Base-by-base conservation (phyloP, 2,329 filamentous ascomycete species). In the Chrysoporthe cubensis region DNA sequence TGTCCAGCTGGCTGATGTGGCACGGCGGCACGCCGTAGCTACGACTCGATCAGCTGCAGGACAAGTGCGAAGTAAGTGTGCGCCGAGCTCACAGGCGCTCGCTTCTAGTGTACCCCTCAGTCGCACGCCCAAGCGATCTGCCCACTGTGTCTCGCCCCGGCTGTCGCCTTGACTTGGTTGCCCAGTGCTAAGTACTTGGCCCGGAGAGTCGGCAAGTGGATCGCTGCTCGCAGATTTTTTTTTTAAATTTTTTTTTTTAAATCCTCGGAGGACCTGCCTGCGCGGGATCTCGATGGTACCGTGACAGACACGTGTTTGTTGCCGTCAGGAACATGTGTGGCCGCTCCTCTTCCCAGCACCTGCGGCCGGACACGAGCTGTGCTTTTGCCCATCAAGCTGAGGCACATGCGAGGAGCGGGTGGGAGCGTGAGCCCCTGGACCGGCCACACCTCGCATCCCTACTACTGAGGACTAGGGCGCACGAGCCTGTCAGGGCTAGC, bases 401-500 rank as follows among this genome's bases (percentile, higher is more conserved):
- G 48, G 65, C 65, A 67, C 64, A 64, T 69, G 67, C 56, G 63
- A 60, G 61, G 58, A 56, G 32, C 52, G 34, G 13, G 52, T 57
- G 26, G 14, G 34, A 42, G 34, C 48, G 54, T 44, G 26, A 44
- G 65, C 68, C 68, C 68, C 65, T 69, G 65, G 58, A 50, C 62
- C 67, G 64, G 69, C 65, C 64, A 60, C 61, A 69, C 9, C 21
- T 54, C 21, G 14, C 21, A 54, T 54, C 26, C 50, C 21, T 54
- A 54, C 32, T 32, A 34, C 50, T 54, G 32, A 32, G 21, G 50
- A 56, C 26, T 26, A 26, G 26, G 26, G 26, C 26, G 26, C 43
- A 48, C 14, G 57, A 72, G 74, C 78, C 78, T 79, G 76, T 79
- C 73, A 79, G 73, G 74, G 74, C 73, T 71, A 71, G 74, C 78